Percentiles rank a stretch among this genome's conserved stretches.
Evolutionary conservation across 148 eudicot genomes (phyloP).

Genomic region (Dysphania ambrosioides): DNA sequence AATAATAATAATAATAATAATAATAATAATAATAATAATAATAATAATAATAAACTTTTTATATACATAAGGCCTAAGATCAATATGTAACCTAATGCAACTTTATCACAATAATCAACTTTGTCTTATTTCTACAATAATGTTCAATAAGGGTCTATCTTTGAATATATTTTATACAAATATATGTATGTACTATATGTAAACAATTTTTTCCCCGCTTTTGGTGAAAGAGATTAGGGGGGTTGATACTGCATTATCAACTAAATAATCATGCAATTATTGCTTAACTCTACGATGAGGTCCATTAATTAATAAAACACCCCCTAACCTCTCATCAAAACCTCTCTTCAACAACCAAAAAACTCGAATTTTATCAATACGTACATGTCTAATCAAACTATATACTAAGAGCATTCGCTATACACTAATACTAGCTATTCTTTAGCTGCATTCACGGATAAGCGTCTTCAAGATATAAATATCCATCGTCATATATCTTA

Average conservation of each 20-base stretch:
- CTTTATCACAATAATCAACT: conserved; percentile 9
- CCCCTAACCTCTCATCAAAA: not conserved
- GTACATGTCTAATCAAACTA: conserved; percentile 16
- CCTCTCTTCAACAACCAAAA: conserved; percentile 25
- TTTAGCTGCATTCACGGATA: not conserved
- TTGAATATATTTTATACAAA: not conserved
- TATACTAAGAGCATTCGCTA: not conserved
- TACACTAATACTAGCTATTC: not conserved
- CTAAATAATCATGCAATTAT: conserved; percentile 30
- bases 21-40: too few relatives aligned
- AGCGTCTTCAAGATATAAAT: not conserved
- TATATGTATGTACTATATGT: not conserved
- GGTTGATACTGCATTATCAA: conserved; percentile 27
- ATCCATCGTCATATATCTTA: not conserved
- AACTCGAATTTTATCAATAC: conserved; percentile 20
- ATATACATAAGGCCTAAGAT: conserved; percentile 12
- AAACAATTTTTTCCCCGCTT: conserved; percentile 8
- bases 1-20: too few relatives aligned
- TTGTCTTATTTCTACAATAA: conserved; percentile 13
- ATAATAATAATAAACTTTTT: too few relatives aligned
- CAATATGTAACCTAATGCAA: conserved; percentile 18
- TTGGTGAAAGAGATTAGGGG: conserved; percentile 16
- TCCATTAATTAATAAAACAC: conserved; percentile 26
- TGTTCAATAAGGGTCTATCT: not conserved
- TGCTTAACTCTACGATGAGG: too few relatives aligned